Percentiles rank a stretch among this genome's conserved stretches.
Conservation (phyloP, 352 stramenopile species). For the Phytophthora pseudosyringae region DNA sequence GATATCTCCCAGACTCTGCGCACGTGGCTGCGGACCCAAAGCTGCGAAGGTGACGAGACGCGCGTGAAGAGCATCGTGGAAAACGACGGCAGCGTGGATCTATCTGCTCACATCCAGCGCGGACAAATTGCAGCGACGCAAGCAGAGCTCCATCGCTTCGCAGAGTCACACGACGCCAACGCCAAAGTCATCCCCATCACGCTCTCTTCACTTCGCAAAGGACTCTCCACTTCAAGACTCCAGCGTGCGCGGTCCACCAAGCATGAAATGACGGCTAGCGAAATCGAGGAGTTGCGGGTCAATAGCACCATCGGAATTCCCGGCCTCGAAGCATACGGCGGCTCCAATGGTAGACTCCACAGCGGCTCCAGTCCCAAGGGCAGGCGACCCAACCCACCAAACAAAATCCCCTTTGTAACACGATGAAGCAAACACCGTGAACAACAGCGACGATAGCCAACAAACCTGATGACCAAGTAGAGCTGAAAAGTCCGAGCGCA, state of each 20-base stretch:
- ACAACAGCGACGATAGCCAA: background rate
- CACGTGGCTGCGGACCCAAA: constrained; percentile 54
- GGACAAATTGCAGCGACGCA: constrained; percentile 53
- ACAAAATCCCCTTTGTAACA: background rate
- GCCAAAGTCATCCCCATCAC: constrained; percentile 70
- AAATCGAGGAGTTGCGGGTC: constrained; percentile 24
- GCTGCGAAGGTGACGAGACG: constrained; percentile 20
- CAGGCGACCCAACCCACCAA: background rate
- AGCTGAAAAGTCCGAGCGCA: no score
- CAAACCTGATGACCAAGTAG: background rate
- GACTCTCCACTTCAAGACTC: constrained; percentile 32
- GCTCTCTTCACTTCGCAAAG: constrained; percentile 43
- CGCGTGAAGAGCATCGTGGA: constrained; percentile 16
- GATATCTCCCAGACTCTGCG: constrained; percentile 66
- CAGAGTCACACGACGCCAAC: constrained; percentile 64
- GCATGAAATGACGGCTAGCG: constrained; percentile 12
- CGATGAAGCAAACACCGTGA: background rate
- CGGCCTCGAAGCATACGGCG: constrained; percentile 19
- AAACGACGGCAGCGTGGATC: constrained; percentile 39
- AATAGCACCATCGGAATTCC: constrained; percentile 30
- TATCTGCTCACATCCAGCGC: constrained; percentile 62
- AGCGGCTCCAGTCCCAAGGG: background rate
- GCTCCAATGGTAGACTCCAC: constrained; percentile 1
- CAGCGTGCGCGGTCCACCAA: constrained; percentile 20
- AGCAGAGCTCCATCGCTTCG: constrained; percentile 63